Percentiles rank a stretch among this genome's conserved stretches.
These are phyloP conservation scores for Acaromyces ingoldii DNA, from an alignment of 1,284 basidiomycete species.

Conservation along the genomic window DNA sequence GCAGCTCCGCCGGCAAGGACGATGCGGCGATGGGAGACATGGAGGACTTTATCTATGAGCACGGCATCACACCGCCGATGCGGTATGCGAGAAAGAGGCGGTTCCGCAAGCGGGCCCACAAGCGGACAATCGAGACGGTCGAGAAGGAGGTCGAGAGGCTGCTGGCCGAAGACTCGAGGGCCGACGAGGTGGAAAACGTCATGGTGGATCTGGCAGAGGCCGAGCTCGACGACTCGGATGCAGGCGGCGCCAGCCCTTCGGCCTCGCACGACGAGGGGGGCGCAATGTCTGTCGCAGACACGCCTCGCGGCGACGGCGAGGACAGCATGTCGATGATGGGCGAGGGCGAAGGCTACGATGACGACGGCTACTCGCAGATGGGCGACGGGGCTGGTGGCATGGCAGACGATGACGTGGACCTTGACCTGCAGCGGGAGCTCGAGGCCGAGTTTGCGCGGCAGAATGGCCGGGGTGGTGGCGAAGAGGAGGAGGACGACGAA, in stretches of 20 bases:
- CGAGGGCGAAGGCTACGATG: slow-evolving; percentile 48
- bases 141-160: slow-evolving; percentile 93
- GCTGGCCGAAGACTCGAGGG: slow-evolving; percentile 76
- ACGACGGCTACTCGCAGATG: slow-evolving; percentile 54
- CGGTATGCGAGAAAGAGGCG: slow-evolving; percentile 85
- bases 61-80: slow-evolving; percentile 91
- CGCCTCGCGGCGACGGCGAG: slow-evolving; percentile 47
- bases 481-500: slow-evolving; percentile 60
- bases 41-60: slow-evolving; percentile 95
- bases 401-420: slow-evolving; percentile 62
- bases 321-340: slow-evolving; percentile 40
- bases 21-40: background rate
- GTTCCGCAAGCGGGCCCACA: slow-evolving; percentile 83
- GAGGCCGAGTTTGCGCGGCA: slow-evolving; percentile 54
- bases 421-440: slow-evolving; percentile 53
- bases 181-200: slow-evolving; percentile 61
- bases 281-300: slow-evolving; percentile 11
- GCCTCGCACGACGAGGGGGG: slow-evolving; percentile 13
- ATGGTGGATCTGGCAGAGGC: slow-evolving; percentile 27
- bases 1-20: background rate
- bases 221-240: slow-evolving; percentile 40
- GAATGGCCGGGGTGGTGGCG: slow-evolving; percentile 54
- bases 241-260: slow-evolving; percentile 43
- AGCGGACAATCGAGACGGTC: slow-evolving; percentile 89
- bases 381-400: slow-evolving; percentile 50